Evolutionary conservation across 306 rosid species (phyloP), one percentile per base, ranked within the genome.

Genomic region (Arachis hypogaea): DNA sequence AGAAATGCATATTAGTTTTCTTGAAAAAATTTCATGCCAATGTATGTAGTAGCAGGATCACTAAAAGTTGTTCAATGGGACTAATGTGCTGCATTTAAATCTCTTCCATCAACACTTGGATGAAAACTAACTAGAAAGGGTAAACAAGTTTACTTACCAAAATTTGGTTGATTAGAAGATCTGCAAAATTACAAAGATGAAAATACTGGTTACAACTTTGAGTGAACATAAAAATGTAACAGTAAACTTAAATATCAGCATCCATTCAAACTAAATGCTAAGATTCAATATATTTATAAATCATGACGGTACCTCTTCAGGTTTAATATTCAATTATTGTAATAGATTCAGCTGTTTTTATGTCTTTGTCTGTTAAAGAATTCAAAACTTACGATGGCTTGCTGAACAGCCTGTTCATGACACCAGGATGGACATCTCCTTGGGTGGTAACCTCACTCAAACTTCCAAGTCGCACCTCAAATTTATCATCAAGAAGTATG

Each of bases 391-490:
- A 95, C 99, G 49, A 84, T 74, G 89, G 89, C 80, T 83, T 92
- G 87, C 88, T 80, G 86, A 90, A 80, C 71, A 95, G 73, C 76
- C 92, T 92, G 6, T 90, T 79, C 74, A 92, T 69, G 41, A 76
- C 92, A 73, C 82, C 71, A 57, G 85, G 98, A 80, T 87, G 93
- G 71, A 81, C 68, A 71, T 92, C 98, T 82, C 86, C 99, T 79
- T 92, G 89, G 54, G 69, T 69, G 83, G 80, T 80, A 65, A 85
- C 88, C 85, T 88, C 92, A 51, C 92, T 90, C 88, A 92, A 86
- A 84, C 99, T 95, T 80, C 99, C 99, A 63, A 95, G 87, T 69
- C 99, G 91, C 75, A 95, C 99, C 78, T 95, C 99, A 54, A 87
- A 95, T 83, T 92, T 95, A 77, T 95, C 97, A 79, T 95, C 99